A percentile compares a stretch with the other conserved stretches of the same genome.
phyloP scores from a whole-genome alignment of 2,329 filamentous ascomycete species.

The Alternaria dauci region DNA sequence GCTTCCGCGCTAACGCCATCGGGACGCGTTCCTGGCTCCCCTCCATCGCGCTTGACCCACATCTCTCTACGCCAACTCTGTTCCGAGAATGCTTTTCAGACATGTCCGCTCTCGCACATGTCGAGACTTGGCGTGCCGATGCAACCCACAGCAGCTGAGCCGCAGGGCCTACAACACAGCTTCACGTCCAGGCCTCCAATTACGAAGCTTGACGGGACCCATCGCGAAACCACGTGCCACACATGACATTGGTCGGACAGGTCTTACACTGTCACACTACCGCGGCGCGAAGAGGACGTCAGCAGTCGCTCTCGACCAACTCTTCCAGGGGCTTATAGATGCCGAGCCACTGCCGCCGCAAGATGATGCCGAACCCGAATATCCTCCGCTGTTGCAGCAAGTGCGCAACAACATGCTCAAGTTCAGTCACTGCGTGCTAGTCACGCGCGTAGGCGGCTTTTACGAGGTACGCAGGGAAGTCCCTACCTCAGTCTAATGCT shows the following conservation, averaged over 20 bases:
- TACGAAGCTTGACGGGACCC: conserved; percentile 34
- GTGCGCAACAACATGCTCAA: conserved; percentile 88
- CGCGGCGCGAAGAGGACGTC: conserved; percentile 55
- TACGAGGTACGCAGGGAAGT: conserved; percentile 70
- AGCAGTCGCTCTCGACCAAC: conserved; percentile 50
- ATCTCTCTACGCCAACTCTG: conserved; percentile 3
- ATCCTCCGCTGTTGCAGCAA: conserved; percentile 89
- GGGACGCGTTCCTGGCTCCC: conserved; percentile 29
- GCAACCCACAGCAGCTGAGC: neutral
- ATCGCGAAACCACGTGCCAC: conserved; percentile 41
- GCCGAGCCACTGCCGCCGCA: conserved; percentile 52
- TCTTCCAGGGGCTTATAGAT: conserved; percentile 66
- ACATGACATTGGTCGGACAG: conserved; percentile 18
- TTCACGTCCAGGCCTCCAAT: neutral
- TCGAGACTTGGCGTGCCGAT: neutral
- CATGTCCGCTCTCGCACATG: conserved; percentile 19
- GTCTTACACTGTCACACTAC: conserved; percentile 25
- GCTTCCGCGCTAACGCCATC: conserved; percentile 27
- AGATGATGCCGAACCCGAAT: conserved; percentile 63
- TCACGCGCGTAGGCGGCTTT: conserved; percentile 93
- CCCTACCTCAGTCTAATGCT: conserved; percentile 12
- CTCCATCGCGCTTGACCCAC: conserved; percentile 7
- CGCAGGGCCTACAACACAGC: neutral
- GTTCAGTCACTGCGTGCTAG: conserved; percentile 87
- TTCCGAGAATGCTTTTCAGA: conserved; percentile 29